Percentiles rank a stretch among this genome's conserved stretches.
Evolutionary conservation across 305 asterid genomes (phyloP).

Genomic region (Ilex paraguariensis): DNA sequence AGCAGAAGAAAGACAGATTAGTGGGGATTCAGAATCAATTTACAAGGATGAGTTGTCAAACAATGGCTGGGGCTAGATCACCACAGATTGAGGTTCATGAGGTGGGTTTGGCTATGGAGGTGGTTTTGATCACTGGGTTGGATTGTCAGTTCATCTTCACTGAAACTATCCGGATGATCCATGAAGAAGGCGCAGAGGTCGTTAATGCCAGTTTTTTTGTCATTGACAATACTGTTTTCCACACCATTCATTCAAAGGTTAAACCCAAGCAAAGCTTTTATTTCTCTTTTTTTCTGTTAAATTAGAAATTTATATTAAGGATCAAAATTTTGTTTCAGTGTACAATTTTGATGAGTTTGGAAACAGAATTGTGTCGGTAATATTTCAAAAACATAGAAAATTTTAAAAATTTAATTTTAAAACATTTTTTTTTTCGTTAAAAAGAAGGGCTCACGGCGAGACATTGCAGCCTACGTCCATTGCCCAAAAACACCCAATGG

Average conservation of each 20-base stretch:
- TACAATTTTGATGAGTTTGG: too few species aligned
- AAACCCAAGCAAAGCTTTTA: background rate
- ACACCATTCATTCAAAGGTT: constrained; percentile 65
- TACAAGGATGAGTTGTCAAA: background rate
- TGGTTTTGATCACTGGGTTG: constrained; percentile 37
- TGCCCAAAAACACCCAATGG: too few species aligned
- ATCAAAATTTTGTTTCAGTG: too few species aligned
- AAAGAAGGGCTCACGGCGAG: too few species aligned
- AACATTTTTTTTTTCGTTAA: too few species aligned
- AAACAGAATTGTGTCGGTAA: background rate
- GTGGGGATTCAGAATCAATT: background rate
- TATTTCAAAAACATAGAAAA: background rate
- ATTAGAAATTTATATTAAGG: background rate
- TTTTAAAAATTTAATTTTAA: too few species aligned
- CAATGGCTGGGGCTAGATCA: constrained; percentile 9
- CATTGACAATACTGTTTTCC: constrained; percentile 31
- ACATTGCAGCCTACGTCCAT: too few species aligned
- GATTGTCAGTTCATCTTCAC: constrained; percentile 44
- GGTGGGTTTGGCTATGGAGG: constrained; percentile 41
- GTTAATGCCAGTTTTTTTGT: constrained; percentile 39
- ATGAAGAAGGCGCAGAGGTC: constrained; percentile 63
- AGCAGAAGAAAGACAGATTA: constrained; percentile 35
- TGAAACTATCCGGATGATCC: constrained; percentile 42
- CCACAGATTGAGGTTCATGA: constrained; percentile 47
- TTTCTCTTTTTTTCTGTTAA: too few species aligned